Evolutionary conservation across 768 basidiomycete species (phyloP).

Genomic region (button mushroom (Agaricus bisporus)): DNA sequence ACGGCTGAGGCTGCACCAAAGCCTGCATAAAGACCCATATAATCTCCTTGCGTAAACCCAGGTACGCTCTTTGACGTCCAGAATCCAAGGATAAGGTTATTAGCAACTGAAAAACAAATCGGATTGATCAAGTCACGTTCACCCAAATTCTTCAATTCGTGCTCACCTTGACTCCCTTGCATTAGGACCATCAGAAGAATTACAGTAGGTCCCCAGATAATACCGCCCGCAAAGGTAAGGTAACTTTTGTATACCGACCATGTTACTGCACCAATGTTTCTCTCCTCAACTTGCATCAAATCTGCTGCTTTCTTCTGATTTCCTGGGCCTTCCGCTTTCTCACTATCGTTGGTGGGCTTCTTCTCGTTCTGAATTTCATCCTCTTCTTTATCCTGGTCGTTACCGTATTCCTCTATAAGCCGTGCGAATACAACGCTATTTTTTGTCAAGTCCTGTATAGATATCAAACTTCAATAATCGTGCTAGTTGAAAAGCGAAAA

Average conservation of each 20-base stretch:
- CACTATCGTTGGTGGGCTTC: constrained; percentile 8
- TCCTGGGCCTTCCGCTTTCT: constrained; percentile 9
- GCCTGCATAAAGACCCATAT: constrained; percentile 57
- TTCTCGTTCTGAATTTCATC: background rate
- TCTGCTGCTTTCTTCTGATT: constrained; percentile 22
- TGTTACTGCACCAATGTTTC: constrained; percentile 47
- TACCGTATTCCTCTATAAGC: constrained; percentile 54
- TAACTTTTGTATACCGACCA: constrained; percentile 47
- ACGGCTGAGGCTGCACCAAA: constrained; percentile 45
- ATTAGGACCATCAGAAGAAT: constrained; percentile 32
- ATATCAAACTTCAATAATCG: background rate
- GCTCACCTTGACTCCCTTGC: constrained; percentile 40
- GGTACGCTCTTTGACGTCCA: constrained; percentile 56
- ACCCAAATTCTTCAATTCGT: background rate
- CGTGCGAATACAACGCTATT: constrained; percentile 37
- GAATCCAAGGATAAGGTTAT: constrained; percentile 65
- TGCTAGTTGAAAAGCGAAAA: background rate
- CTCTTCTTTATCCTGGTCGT: constrained; percentile 29
- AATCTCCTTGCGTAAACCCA: constrained; percentile 53
- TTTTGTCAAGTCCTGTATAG: constrained; percentile 36
- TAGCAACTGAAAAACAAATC: constrained; percentile 36
- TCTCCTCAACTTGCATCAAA: constrained; percentile 54
- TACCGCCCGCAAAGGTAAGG: constrained; percentile 39
- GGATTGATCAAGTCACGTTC: background rate
- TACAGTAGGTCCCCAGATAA: constrained; percentile 40